Base-by-base conservation (phyloP, 208 protist genomes). In the Wallacemonas sp. region DNA sequence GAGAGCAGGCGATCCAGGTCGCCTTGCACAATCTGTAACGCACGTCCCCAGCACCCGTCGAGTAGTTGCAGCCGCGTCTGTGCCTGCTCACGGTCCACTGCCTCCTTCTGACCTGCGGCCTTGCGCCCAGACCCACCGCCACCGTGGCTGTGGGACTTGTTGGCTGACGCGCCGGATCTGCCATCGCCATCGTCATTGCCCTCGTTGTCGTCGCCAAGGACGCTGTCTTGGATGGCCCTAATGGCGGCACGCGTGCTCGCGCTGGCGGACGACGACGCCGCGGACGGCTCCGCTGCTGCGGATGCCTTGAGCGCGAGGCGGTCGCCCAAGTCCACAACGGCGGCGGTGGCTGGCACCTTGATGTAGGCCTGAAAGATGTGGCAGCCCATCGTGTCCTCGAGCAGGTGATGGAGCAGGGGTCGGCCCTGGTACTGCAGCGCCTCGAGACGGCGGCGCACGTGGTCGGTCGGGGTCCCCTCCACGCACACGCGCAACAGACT, bases 281-380 rank as follows among this genome's bases (percentile, higher is more conserved):
- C 21, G 27, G 16, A 29, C 19, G 47, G 6, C 3, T 6, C 47
- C 2, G 21, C 30, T 29, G 67, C 6, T 19, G 63, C 6, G n/a
- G 57, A 14, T 5, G 52, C 52, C 11, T 33, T 56, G 14, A 63
- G 34, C 26, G 72, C 68, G 4, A 62, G 46, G 19, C 44, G 43
- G 24, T 92, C 81, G 41, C 80, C 79, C 14, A 72, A 72, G 30
- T 76, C 80, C 9, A 87, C 24, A 11, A 90, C 72, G 17, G 58
- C 57, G 12, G 61, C 41, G 19, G 87, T 66, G n/a, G 73, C 58
- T 1, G 84, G 83, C 21, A 85, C 85, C 56, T 82, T 74, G 27
- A 92, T 26, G 65, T 88, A 94, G n/a, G 86, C 87, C 80, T 94
- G 87, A 55, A 96, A 92, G 19, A 93, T 66, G 68, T 94, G 87